Evolutionary conservation across 2,329 filamentous ascomycete genomes (phyloP).

Genomic region (Neonectria coccinea): DNA sequence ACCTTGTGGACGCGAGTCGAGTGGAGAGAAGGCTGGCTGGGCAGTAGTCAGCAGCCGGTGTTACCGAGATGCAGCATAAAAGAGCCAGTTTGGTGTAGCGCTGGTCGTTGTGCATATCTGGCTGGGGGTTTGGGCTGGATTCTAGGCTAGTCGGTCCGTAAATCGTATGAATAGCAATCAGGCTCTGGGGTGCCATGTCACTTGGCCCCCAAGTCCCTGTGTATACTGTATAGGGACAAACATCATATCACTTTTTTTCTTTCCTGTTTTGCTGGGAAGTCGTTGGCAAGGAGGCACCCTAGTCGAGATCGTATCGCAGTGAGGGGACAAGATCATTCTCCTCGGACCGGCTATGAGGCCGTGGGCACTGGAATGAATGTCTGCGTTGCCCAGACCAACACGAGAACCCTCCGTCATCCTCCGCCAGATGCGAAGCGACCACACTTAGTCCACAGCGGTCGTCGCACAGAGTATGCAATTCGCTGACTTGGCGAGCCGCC

Average conservation of each 20-base stretch:
- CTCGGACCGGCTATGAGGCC: not conserved
- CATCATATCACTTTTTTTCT: slow-evolving; percentile 15
- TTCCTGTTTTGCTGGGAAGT: slow-evolving; percentile 3
- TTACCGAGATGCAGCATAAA: slow-evolving; percentile 21
- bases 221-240: not conserved
- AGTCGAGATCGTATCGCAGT: not conserved
- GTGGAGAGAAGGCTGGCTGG: slow-evolving; percentile 16
- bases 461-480: slow-evolving; percentile 15
- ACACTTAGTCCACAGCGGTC: not conserved
- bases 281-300: not conserved
- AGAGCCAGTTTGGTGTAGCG: slow-evolving; percentile 11
- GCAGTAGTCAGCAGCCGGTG: slow-evolving; percentile 10
- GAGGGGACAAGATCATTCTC: not conserved
- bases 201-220: slow-evolving; percentile 10
- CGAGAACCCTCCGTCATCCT: slow-evolving; percentile 11
- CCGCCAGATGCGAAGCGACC: slow-evolving; percentile 22
- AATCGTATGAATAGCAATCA: not conserved
- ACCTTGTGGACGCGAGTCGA: not conserved
- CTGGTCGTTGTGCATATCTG: slow-evolving; percentile 1
- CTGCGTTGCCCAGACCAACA: not conserved
- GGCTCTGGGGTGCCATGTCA: not conserved
- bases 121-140: slow-evolving; percentile 8
- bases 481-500: slow-evolving; percentile 14
- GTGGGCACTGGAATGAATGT: not conserved
- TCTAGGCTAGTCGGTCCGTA: slow-evolving; percentile 16